These are phyloP conservation scores for Punica granatum DNA, from an alignment of 345 rosid species.

Conservation along the genomic window DNA sequence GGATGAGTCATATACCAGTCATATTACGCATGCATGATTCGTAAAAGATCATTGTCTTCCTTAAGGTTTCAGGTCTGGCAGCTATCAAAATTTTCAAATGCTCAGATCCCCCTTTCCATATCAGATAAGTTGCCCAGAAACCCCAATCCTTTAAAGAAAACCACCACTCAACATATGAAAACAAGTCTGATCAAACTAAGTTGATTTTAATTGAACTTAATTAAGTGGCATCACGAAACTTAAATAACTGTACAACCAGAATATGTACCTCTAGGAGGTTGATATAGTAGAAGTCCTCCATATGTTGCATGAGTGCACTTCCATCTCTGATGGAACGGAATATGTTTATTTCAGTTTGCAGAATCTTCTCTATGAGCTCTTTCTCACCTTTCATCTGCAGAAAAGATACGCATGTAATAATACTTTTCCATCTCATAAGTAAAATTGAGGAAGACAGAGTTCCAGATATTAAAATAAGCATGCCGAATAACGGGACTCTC, in stretches of 20 bases:
- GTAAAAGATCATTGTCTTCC: neutral
- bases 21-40: neutral
- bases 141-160: no score
- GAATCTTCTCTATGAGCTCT: conserved; percentile 77
- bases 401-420: neutral
- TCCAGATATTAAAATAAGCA: neutral
- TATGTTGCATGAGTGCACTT: conserved; percentile 94
- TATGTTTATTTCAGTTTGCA: conserved; percentile 87
- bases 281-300: conserved; percentile 97
- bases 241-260: neutral
- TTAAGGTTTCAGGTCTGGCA: neutral
- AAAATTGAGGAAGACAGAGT: neutral
- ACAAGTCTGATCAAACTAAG: neutral
- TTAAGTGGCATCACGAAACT: neutral
- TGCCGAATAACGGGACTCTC: neutral
- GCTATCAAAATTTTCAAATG: neutral
- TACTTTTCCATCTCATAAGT: neutral
- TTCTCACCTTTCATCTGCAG: conserved; percentile 97
- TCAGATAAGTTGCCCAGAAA: no score
- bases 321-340: conserved; percentile 87
- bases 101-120: neutral
- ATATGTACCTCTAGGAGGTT: conserved; percentile 68
- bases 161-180: neutral
- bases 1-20: neutral
- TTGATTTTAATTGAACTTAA: neutral